These are phyloP conservation scores for Melastoma malabathricum DNA, from an alignment of 345 rosid species.

Conservation along the genomic window DNA sequence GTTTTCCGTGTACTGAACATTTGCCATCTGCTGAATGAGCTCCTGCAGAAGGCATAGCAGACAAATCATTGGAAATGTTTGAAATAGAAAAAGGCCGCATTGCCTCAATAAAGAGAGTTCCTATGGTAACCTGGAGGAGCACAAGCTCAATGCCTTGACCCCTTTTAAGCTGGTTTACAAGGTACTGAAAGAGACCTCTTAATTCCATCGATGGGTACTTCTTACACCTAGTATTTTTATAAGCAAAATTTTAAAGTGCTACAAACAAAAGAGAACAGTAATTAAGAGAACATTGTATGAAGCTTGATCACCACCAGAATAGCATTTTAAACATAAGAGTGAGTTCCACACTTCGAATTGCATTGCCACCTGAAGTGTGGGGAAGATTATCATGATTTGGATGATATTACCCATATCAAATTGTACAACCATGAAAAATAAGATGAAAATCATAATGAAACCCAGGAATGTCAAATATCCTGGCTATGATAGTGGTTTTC, in stretches of 20 bases:
- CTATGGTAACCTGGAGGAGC: slow-evolving; percentile 64
- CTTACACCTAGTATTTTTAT: slow-evolving; percentile 74
- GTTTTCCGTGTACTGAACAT: slow-evolving; percentile 95
- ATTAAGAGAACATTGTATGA: not conserved
- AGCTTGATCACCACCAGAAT: no score
- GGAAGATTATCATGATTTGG: no score
- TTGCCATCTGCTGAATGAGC: slow-evolving; percentile 98
- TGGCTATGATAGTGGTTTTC: no score
- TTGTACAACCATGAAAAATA: no score
- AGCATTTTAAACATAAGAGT: no score
- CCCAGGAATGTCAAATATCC: no score
- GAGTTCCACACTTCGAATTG: no score
- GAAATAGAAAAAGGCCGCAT: not conserved
- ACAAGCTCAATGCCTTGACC: slow-evolving; percentile 97
- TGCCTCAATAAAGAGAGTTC: slow-evolving; percentile 6
- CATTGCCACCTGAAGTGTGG: no score
- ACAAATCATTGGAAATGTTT: slow-evolving; percentile 5
- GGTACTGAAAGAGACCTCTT: slow-evolving; percentile 96
- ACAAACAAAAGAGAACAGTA: not conserved
- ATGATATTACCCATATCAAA: no score
- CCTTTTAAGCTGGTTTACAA: slow-evolving; percentile 89
- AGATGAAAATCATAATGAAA: no score
- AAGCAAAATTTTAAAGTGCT: not conserved
- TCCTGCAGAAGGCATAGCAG: slow-evolving; percentile 43
- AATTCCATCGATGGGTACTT: slow-evolving; percentile 98